Evolutionary conservation across 2,329 filamentous ascomycete genomes (phyloP).

Genomic region (Cercospora beticola): DNA sequence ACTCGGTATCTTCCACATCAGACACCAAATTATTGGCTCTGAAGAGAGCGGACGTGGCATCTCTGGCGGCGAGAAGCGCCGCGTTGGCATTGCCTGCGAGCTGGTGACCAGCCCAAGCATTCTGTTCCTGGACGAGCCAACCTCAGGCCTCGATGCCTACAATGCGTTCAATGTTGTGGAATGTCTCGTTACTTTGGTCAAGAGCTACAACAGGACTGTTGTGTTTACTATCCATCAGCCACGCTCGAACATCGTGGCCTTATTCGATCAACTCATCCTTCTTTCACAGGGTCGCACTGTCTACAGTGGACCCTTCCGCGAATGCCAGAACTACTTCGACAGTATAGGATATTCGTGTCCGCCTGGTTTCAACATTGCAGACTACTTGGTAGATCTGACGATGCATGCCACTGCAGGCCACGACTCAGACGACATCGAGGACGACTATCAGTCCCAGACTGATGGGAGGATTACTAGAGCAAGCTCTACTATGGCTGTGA

Average conservation of each 20-base stretch:
- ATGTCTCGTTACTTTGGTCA: slow-evolving; percentile 89
- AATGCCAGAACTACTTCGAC: slow-evolving; percentile 91
- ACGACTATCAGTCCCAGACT: slow-evolving; percentile 55
- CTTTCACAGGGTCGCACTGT: slow-evolving; percentile 86
- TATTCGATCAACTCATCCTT: slow-evolving; percentile 92
- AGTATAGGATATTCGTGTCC: slow-evolving; percentile 88
- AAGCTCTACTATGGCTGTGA: slow-evolving; percentile 83
- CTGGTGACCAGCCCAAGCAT: slow-evolving; percentile 96
- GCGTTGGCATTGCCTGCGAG: slow-evolving; percentile 96
- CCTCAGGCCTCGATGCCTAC: slow-evolving; percentile 90
- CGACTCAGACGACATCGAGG: slow-evolving; percentile 55
- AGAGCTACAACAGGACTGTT: slow-evolving; percentile 94
- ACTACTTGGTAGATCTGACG: slow-evolving; percentile 94
- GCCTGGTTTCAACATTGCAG: slow-evolving; percentile 96
- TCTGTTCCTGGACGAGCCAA: slow-evolving; percentile 94
- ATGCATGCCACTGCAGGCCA: slow-evolving; percentile 79
- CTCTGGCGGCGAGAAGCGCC: slow-evolving; percentile 92
- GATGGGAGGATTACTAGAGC: slow-evolving; percentile 70
- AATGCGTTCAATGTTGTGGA: slow-evolving; percentile 99
- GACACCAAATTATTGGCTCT: slow-evolving; percentile 91
- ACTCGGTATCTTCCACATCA: slow-evolving; percentile 90
- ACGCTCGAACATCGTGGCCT: slow-evolving; percentile 93
- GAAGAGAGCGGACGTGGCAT: slow-evolving; percentile 95
- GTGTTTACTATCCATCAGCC: slow-evolving; percentile 99
- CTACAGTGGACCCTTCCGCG: slow-evolving; percentile 85